phyloP scores from a whole-genome alignment of 2,329 filamentous ascomycete species.

The Periconia digitata region DNA sequence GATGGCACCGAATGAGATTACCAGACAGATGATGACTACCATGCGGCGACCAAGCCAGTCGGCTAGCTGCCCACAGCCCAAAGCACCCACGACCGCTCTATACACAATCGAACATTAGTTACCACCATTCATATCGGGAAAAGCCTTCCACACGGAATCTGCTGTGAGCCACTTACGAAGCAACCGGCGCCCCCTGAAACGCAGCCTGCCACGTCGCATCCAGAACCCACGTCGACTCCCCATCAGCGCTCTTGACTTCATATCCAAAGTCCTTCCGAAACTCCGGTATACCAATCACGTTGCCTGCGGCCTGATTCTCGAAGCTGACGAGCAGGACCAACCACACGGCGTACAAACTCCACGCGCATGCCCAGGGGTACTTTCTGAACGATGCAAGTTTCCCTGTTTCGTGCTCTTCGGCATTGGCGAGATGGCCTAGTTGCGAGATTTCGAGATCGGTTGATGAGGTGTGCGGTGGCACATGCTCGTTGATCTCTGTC shows the following conservation, averaged over 20 bases:
- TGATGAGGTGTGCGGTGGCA: background rate
- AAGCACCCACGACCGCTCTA: slow-evolving; percentile 52
- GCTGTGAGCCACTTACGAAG: slow-evolving; percentile 38
- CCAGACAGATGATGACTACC: slow-evolving; percentile 22
- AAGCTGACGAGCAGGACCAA: slow-evolving; percentile 44
- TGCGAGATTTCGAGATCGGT: slow-evolving; percentile 10
- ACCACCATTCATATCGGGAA: slow-evolving; percentile 42
- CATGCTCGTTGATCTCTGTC: slow-evolving; percentile 18
- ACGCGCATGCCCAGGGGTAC: slow-evolving; percentile 34
- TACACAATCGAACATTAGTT: background rate
- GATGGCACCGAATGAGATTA: slow-evolving; percentile 47
- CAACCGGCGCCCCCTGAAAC: slow-evolving; percentile 48
- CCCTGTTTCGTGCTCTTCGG: slow-evolving; percentile 22
- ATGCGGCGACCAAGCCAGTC: slow-evolving; percentile 38
- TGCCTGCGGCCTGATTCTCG: slow-evolving; percentile 47
- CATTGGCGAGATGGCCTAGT: slow-evolving; percentile 21
- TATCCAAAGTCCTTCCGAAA: slow-evolving; percentile 51
- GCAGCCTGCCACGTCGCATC: slow-evolving; percentile 50
- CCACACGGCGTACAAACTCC: slow-evolving; percentile 47
- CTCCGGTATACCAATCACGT: slow-evolving; percentile 47
- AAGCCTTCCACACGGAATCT: slow-evolving; percentile 34
- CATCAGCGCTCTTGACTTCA: slow-evolving; percentile 21
- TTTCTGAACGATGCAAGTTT: slow-evolving; percentile 28
- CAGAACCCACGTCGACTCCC: slow-evolving; percentile 44
- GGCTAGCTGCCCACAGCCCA: slow-evolving; percentile 44